phyloP scores from a whole-genome alignment of 2,329 filamentous ascomycete genomes.

The Paramyrothecium roridum region DNA sequence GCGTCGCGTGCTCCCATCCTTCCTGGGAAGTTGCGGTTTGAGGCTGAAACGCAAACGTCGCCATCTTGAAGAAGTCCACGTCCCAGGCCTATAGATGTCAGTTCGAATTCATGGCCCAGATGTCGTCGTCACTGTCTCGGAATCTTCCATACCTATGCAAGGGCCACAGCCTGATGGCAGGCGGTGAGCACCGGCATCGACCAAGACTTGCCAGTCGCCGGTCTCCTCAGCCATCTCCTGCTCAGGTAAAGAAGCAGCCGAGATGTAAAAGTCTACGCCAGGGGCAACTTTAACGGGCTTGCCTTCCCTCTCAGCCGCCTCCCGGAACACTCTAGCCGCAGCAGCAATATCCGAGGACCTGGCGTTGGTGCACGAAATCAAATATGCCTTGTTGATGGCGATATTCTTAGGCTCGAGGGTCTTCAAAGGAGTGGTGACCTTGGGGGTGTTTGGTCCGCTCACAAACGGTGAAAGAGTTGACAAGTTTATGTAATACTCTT shows the following conservation, averaged over 20 bases:
- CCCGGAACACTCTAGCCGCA: conserved; percentile 76
- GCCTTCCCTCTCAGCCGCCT: conserved; percentile 66
- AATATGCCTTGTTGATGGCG: conserved; percentile 76
- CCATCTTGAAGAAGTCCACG: too few relatives aligned
- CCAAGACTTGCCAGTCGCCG: conserved; percentile 80
- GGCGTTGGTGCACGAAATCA: conserved; percentile 88
- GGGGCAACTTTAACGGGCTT: conserved; percentile 67
- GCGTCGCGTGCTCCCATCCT: conserved; percentile 79
- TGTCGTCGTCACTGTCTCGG: too few relatives aligned
- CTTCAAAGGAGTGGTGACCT: conserved; percentile 73
- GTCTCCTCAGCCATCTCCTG: conserved; percentile 73
- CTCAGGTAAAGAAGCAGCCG: conserved; percentile 77
- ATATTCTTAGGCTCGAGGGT: conserved; percentile 74
- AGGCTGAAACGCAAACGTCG: too few relatives aligned
- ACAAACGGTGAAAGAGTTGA: conserved; percentile 82
- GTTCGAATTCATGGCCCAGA: too few relatives aligned
- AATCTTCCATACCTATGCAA: too few relatives aligned
- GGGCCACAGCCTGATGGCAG: too few relatives aligned
- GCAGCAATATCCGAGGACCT: conserved; percentile 78
- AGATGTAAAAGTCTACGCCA: conserved; percentile 83
- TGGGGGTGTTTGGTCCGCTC: conserved; percentile 86
- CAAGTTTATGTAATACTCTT: conserved; percentile 77
- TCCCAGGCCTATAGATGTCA: too few relatives aligned
- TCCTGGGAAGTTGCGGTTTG: conserved; percentile 88
- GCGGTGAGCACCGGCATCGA: conserved; percentile 73